Base-by-base conservation (phyloP, 768 basidiomycete genomes). In the Agrocybe pediades region DNA sequence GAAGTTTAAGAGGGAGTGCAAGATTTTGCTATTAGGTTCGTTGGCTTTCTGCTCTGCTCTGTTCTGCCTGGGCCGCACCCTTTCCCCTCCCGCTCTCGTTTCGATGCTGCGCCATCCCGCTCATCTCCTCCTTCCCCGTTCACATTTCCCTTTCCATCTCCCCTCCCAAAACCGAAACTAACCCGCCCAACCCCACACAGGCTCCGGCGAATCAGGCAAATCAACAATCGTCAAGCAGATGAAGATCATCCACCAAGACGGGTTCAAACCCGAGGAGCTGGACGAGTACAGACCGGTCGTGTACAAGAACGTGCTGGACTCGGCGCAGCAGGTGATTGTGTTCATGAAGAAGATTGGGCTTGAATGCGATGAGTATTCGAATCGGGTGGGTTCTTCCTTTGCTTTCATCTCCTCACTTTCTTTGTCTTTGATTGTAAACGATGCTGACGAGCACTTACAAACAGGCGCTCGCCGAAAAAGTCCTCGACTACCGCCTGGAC, bases 211-310 rank as follows among this genome's bases (percentile, higher is more conserved):
- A 75, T 92, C 90, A 0, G 96, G 95, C 6, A 98, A 98, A 73
- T 87, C 85, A 3, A 98, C 95, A 0, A 93, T 98, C 59, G 94
- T 97, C 26, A 98, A 98, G 68, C 95, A 98, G 71, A 97, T 98
- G 95, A 97, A 96, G 79, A 95, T 98, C 53, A 95, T 98, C 46
- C 92, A 98, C 68, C 91, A 96, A 69, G 85, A 87, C 56, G 95
- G 95, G 9, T 98, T 94, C 72, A 83, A 86, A 2, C 70, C 72
- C 7, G 81, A 88, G 0, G 94, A 97, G 68, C 83, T 93, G 24
- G 76, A 86, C 55, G 78, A 83, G 2, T 96, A 84, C 74, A 78
- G 88, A n/a, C 81, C 86, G 0, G 86, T 87, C 24, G 86, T 98
- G 44, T 93, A 88, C 71, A 85, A 85, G 62, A 90, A 96, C 68